Conservation (phyloP, 2,329 filamentous ascomycete genomes). For the Cyphellophora europaea region DNA sequence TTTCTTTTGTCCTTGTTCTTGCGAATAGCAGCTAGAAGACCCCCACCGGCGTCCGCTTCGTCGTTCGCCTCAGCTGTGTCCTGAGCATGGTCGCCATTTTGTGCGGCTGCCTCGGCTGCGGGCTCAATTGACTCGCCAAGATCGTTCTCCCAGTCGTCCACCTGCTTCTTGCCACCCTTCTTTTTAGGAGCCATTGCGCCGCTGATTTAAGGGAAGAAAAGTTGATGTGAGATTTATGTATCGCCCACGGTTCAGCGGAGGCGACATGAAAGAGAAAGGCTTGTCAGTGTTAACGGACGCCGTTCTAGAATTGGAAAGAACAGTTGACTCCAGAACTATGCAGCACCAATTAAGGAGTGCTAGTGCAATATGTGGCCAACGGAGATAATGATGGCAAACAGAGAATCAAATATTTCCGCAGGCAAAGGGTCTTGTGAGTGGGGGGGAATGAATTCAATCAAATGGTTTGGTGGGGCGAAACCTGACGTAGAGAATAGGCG, state of each 20-base stretch:
- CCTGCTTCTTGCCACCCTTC: slow-evolving; percentile 71
- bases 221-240: slow-evolving; percentile 7
- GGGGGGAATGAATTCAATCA: too few species aligned
- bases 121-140: slow-evolving; percentile 69
- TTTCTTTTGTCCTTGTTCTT: slow-evolving; percentile 81
- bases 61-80: slow-evolving; percentile 42
- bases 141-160: slow-evolving; percentile 92
- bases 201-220: slow-evolving; percentile 5
- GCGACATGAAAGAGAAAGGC: slow-evolving; percentile 17
- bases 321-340: too few species aligned
- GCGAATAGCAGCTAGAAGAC: slow-evolving; percentile 68
- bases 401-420: too few species aligned
- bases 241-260: slow-evolving; percentile 19
- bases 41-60: slow-evolving; percentile 46
- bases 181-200: slow-evolving; percentile 79
- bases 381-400: too few species aligned
- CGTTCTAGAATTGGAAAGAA: too few species aligned
- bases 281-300: too few species aligned
- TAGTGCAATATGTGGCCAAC: too few species aligned
- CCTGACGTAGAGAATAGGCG: too few species aligned
- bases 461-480: too few species aligned
- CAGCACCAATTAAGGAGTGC: too few species aligned
- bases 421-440: too few species aligned
- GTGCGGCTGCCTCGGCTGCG: slow-evolving; percentile 40
- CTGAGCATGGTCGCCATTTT: slow-evolving; percentile 35